A percentile compares a stretch with the other conserved stretches of the same genome.
phyloP scores from a whole-genome alignment of 106 monocot species.

The Dendrobium huoshanense region DNA sequence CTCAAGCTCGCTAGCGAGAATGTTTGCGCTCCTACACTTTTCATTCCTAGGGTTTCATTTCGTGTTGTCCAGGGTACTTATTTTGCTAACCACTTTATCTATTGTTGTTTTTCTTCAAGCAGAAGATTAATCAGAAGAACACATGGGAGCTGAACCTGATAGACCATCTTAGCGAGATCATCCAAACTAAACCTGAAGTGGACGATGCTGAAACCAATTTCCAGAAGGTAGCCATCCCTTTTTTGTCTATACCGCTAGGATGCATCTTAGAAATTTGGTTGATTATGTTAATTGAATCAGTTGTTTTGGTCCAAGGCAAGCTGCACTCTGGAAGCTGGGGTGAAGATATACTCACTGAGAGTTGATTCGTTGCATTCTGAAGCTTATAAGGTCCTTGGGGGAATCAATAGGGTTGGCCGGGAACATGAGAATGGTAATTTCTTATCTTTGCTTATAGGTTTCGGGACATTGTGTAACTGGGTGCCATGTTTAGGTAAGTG shows the following conservation, averaged over 20 bases:
- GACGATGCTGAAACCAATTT: conserved; percentile 91
- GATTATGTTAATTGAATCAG: not conserved
- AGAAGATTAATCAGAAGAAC: conserved; percentile 99
- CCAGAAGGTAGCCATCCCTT: conserved; percentile 55
- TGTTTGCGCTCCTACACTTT: conserved; percentile 20
- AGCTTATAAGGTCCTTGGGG: conserved; percentile 93
- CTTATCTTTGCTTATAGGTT: not conserved
- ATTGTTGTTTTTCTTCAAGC: conserved; percentile 12
- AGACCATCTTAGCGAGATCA: conserved; percentile 87
- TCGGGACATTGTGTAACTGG: not conserved
- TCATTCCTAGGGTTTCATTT: conserved; percentile 1
- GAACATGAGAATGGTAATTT: conserved; percentile 57
- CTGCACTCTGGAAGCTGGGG: conserved; percentile 96
- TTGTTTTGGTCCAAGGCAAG: conserved; percentile 59
- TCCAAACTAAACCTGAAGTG: conserved; percentile 49
- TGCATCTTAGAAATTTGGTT: not conserved
- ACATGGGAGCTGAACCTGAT: conserved; percentile 97
- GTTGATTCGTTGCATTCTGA: conserved; percentile 97
- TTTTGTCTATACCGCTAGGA: not conserved
- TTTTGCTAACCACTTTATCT: not conserved
- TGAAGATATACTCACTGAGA: conserved; percentile 91
- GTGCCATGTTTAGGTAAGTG: not conserved
- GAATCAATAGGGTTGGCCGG: conserved; percentile 83
- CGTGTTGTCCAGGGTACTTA: not conserved
- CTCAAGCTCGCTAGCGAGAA: conserved; percentile 95